Evolutionary conservation across 2,329 filamentous ascomycete genomes (phyloP).

Genomic region (Aspergillus sp.): DNA sequence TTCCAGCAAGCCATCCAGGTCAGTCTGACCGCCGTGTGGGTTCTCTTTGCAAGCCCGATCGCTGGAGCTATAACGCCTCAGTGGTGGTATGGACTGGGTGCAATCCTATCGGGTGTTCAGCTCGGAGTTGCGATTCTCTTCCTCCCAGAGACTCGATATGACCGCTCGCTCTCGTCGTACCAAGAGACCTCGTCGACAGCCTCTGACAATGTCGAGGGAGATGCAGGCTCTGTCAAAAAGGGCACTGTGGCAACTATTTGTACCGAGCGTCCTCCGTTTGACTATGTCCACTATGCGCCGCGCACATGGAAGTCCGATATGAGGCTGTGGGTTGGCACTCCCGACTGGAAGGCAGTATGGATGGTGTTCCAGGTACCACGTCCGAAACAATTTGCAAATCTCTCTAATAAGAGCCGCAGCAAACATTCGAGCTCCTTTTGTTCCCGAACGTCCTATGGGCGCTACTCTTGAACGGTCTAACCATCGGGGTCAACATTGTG

Average conservation of each 20-base stretch:
- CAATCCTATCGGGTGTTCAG: conserved; percentile 32
- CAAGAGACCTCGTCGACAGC: conserved; percentile 26
- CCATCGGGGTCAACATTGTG: conserved; percentile 44
- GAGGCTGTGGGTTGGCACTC: conserved; percentile 39
- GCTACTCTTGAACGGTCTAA: conserved; percentile 39
- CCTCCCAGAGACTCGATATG: conserved; percentile 46
- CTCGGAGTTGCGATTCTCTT: conserved; percentile 39
- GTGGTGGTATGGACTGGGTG: conserved; percentile 47
- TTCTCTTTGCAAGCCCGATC: conserved; percentile 44
- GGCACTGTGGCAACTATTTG: conserved; percentile 9
- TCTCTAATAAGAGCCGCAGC: conserved; percentile 6
- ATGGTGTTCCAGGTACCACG: conserved; percentile 18
- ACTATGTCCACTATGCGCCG: conserved; percentile 35
- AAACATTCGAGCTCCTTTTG: conserved; percentile 33
- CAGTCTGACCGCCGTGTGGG: conserved; percentile 37
- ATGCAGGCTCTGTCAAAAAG: conserved; percentile 9
- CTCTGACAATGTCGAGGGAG: conserved; percentile 1
- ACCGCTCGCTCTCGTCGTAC: conserved; percentile 37
- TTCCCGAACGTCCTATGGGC: conserved; percentile 47
- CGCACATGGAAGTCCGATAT: conserved; percentile 39
- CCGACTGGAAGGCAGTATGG: conserved; percentile 36
- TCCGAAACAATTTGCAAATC: neutral
- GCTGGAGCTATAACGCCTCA: conserved; percentile 40
- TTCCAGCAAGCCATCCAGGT: conserved; percentile 44
- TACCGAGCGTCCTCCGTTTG: conserved; percentile 26